A percentile compares a stretch with the other conserved stretches of the same genome.
Conservation (phyloP, 257 asterid genomes). For the Leonotis leonurus region DNA sequence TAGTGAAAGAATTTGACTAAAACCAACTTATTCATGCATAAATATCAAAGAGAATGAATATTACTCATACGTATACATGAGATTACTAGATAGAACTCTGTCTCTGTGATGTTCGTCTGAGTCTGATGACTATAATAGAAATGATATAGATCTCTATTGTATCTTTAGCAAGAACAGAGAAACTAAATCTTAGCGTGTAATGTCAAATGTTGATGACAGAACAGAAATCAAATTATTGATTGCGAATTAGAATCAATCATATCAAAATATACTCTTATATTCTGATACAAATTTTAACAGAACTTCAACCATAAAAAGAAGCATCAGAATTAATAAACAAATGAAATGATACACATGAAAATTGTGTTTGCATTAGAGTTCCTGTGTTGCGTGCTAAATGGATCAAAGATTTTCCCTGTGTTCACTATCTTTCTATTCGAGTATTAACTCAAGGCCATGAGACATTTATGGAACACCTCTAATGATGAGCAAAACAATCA, state of each 20-base stretch:
- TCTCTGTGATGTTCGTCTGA: constrained; percentile 4
- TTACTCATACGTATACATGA: constrained; percentile 9
- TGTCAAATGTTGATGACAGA: not conserved
- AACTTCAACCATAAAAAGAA: not conserved
- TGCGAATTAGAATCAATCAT: not conserved
- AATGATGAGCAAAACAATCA: not conserved
- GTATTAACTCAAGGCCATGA: not conserved
- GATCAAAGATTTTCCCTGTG: not conserved
- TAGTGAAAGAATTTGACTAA: constrained; percentile 47
- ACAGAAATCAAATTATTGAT: not conserved
- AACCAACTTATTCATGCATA: constrained; percentile 27
- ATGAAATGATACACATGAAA: too few relatives aligned
- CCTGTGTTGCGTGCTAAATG: not conserved
- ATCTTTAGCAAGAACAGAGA: not conserved
- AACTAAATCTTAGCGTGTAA: not conserved
- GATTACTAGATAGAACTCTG: constrained; percentile 2
- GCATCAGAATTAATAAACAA: not conserved
- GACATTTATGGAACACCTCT: not conserved
- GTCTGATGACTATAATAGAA: constrained; percentile 5
- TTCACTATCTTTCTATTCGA: not conserved
- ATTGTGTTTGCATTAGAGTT: not conserved
- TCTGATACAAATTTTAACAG: constrained; percentile 8
- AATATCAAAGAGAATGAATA: constrained; percentile 13
- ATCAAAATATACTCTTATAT: not conserved
- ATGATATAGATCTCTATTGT: not conserved